Evolutionary conservation across 176 grass and related monocot genomes (phyloP), one percentile per base, ranked within the genome.

Genomic region (Paspalum notatum): DNA sequence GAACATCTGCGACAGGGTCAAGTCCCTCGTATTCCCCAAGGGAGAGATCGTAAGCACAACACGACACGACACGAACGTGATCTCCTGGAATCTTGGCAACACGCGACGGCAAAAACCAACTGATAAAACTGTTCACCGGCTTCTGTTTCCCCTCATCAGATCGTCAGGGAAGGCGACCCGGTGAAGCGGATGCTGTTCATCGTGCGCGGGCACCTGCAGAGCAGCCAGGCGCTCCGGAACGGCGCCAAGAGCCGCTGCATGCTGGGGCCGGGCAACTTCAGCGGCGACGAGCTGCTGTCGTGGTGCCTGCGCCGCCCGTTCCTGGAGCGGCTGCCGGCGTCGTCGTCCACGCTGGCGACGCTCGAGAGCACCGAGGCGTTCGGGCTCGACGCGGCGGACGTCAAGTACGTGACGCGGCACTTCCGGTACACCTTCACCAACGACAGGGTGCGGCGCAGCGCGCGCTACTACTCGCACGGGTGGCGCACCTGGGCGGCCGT

Each of bases 401-500:
- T 98, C 53, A 94, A 91, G 76, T 98, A 98, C 74, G 95, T 93
- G 48, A 98, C 95, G 52, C 95, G 86, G 82, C 92, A 98, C 90
- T 98, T 98, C 82, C 78, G 95, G 11, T 91, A 95, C 86, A 98
- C 95, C 5, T 95, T 98, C 84, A 85, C 81, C 49, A 98, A 89
- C 73, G 90, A 94, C 21, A 89, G 65, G 61, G 92, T 98, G 78
- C 89, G 86, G 62, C 77, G 92, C 43, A 98, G 95, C 65, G 95
- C 90, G 59, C 84, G 92, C 12, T 98, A 98, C 88, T 98, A 98
- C 88, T 98, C 95, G 7, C 90, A 86, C 0, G 92, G 95, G 32
- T 98, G 95, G 95, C 87, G 95, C 9, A 98, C 90, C 14, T 98
- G 95, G 95, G 95, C 95, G 8, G 92, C 92, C 52, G 95, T 98